Base-by-base conservation (phyloP, 1,284 basidiomycete species). In the Heterobasidion occidentale region DNA sequence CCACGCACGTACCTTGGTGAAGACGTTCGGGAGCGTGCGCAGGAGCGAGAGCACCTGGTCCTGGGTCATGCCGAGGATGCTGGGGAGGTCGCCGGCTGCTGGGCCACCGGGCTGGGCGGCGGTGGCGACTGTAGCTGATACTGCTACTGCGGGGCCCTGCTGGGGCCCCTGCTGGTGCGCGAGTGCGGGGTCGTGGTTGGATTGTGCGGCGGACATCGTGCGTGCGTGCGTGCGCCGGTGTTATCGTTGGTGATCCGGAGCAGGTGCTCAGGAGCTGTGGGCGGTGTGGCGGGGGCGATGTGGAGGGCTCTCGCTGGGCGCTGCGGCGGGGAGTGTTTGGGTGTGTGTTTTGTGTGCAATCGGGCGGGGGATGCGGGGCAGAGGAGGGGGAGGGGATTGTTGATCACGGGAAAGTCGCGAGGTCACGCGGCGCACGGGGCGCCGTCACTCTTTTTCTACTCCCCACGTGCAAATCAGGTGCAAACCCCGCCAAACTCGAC, bases 41-140 rank as follows among this genome's bases (percentile, higher is more conserved):
- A 84, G 69, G 15, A 84, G 64, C 51, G 69, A 73, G 67, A 83
- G 72, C 54, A 84, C 72, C 66, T 81, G 79, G 54, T 70, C 72
- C 42, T 75, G 71, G 65, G 77, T 75, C 20, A 82, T 65, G 58
- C 56, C 36, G 58, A 56, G 42, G 63, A 15, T 36, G 57, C 59
- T 11, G 62, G 52, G 20, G 44, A 53, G 15, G 11, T 53, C 52
- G 17, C 27, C 53, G 33, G 54, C 50, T 15, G 56, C 52, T 38
- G 52, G 56, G 2, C 58, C 49, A 15, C 52, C 56, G 1, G 62
- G 33, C n/a, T 58, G 19, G 1, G 55, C 50, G 47, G 63, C 3
- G 51, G 51, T 33, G 2, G 38, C n/a, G 50, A 56, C 9, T 17
- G 61, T 12, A 20, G 57, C 9, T 44, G 54, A 17, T 42, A 56